Percentiles rank a stretch among this genome's conserved stretches.
Evolutionary conservation across 78 protist genomes (phyloP).

Genomic region (Guillardia theta): DNA sequence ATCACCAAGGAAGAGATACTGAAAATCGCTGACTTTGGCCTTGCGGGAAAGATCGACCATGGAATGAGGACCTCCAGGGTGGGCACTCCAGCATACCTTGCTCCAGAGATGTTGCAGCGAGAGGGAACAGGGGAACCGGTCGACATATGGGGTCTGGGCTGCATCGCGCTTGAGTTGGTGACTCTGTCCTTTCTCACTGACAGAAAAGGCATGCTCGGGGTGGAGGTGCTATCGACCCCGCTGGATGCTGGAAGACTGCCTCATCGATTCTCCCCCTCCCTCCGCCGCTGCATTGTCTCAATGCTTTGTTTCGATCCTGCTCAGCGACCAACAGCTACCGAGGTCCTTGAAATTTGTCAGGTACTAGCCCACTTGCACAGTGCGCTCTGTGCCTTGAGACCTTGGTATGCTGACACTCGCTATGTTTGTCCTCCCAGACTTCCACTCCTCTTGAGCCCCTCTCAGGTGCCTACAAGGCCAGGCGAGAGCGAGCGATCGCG

Average conservation of each 20-base stretch:
- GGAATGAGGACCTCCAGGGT: background rate
- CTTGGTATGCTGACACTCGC: too few species aligned
- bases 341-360: background rate
- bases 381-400: too few species aligned
- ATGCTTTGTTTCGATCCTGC: too few species aligned
- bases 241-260: background rate
- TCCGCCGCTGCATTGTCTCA: background rate
- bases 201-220: background rate
- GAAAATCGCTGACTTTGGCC: conserved; percentile 92
- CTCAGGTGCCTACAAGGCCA: too few species aligned
- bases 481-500: too few species aligned
- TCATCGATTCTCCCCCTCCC: background rate
- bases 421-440: too few species aligned
- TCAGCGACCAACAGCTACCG: background rate
- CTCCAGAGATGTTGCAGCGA: background rate
- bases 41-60: conserved; percentile 62
- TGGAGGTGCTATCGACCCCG: background rate
- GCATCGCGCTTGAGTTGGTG: conserved; percentile 12
- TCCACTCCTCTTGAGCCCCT: too few species aligned
- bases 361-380: too few species aligned
- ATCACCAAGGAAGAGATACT: conserved; percentile 41
- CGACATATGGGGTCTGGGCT: conserved; percentile 18
- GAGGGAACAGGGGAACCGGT: background rate
- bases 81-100: background rate
- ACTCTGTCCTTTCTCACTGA: background rate